These are phyloP conservation scores for Penicillium silybi DNA, from an alignment of 495 filamentous ascomycete genomes.

Conservation along the genomic window DNA sequence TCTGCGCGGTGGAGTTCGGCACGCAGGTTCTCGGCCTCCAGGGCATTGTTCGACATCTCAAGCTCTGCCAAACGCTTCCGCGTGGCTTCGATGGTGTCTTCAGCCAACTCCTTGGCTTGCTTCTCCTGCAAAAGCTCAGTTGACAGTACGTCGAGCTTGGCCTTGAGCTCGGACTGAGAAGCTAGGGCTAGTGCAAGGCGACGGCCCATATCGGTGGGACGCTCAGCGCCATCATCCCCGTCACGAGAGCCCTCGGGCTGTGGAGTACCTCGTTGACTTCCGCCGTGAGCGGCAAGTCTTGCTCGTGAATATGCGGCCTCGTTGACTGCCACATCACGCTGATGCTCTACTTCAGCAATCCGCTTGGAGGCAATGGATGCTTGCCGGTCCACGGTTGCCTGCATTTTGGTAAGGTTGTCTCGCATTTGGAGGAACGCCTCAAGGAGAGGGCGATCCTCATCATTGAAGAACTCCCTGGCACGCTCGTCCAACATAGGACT, in stretches of 20 bases:
- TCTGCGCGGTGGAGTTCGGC: constrained; percentile 77
- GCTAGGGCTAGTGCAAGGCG: constrained; percentile 79
- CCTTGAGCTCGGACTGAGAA: constrained; percentile 69
- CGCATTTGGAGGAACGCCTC: constrained; percentile 92
- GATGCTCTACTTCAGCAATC: constrained; percentile 89
- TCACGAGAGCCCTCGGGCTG: constrained; percentile 63
- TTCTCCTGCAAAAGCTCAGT: constrained; percentile 76
- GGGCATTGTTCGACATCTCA: constrained; percentile 76
- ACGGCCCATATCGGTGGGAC: constrained; percentile 71
- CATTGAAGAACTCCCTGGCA: constrained; percentile 70
- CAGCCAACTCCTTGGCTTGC: constrained; percentile 73
- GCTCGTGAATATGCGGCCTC: constrained; percentile 95
- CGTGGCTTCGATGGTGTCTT: constrained; percentile 80
- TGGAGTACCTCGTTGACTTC: constrained; percentile 66
- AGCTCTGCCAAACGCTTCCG: constrained; percentile 79
- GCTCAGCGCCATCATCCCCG: constrained; percentile 55
- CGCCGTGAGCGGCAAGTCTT: constrained; percentile 78
- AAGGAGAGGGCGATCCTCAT: constrained; percentile 86
- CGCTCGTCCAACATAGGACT: constrained; percentile 74
- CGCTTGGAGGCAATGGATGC: constrained; percentile 76
- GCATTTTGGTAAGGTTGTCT: constrained; percentile 69
- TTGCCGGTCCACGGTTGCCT: constrained; percentile 81
- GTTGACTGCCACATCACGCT: constrained; percentile 84
- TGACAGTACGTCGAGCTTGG: constrained; percentile 60
- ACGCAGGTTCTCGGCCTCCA: constrained; percentile 79